These are phyloP conservation scores for Pleodorina starrii DNA, from an alignment of 139 green algal genomes.

Conservation along the genomic window DNA sequence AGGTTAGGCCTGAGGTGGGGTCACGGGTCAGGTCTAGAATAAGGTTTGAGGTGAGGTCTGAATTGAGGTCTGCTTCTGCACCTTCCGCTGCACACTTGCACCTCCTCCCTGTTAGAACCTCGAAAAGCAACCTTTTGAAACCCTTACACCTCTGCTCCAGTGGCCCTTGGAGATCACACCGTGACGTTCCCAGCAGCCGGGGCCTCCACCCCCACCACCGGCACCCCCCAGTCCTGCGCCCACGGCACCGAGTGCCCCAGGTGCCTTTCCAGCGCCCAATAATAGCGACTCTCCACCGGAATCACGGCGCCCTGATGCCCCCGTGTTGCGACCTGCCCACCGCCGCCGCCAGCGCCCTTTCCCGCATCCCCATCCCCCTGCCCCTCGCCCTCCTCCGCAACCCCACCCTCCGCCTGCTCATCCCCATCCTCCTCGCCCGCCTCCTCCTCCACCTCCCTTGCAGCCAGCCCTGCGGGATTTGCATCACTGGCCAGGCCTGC, in stretches of 20 bases:
- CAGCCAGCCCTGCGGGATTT: neutral
- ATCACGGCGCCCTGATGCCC: neutral
- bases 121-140: no score
- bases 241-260: neutral
- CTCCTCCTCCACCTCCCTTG: neutral
- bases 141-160: no score
- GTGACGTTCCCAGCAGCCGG: no score
- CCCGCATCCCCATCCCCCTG: neutral
- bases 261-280: neutral
- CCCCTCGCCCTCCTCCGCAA: neutral
- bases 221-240: no score
- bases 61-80: no score
- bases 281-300: conserved; percentile 17
- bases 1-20: no score
- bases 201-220: no score
- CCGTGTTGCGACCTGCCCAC: neutral
- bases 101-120: no score
- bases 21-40: no score
- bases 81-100: no score
- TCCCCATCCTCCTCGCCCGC: neutral
- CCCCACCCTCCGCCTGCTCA: neutral
- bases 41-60: no score
- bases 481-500: neutral
- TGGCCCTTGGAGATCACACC: no score
- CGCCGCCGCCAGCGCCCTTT: neutral